A percentile compares a stretch with the other conserved stretches of the same genome.
Evolutionary conservation across 306 rosid species (phyloP).

Genomic region (Mimosa pudica): DNA sequence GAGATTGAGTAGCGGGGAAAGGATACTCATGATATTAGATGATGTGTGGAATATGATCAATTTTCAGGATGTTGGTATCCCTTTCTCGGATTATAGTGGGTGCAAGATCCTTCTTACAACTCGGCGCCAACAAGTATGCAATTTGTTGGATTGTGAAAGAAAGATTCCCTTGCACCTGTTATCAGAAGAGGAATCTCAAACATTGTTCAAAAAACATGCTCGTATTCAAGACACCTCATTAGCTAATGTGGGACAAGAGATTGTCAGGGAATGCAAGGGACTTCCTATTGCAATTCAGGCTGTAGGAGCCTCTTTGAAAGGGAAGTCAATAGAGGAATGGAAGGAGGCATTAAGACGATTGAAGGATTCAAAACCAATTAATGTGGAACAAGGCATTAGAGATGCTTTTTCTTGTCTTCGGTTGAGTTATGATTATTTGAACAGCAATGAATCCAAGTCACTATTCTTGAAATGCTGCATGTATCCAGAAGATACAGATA

Average conservation of each 20-base stretch:
- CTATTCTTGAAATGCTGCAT: slow-evolving; percentile 3
- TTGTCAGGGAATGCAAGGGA: slow-evolving; percentile 20
- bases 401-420: not conserved
- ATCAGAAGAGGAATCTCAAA: not conserved
- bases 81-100: not conserved
- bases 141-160: not conserved
- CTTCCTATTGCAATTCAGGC: slow-evolving; percentile 13
- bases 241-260: not conserved
- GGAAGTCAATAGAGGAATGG: not conserved
- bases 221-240: not conserved
- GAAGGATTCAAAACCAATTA: not conserved
- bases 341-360: not conserved
- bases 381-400: not conserved
- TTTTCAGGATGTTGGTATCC: not conserved
- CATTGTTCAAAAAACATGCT: slow-evolving; percentile 5
- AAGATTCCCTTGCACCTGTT: not conserved
- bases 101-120: slow-evolving; percentile 11
- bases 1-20: not conserved
- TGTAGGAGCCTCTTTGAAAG: not conserved
- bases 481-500: slow-evolving; percentile 9
- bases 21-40: not conserved
- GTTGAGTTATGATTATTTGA: slow-evolving; percentile 8
- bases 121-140: not conserved
- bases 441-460: not conserved
- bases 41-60: not conserved